A percentile compares a stretch with the other conserved stretches of the same genome.
These are phyloP conservation scores for Auriscalpium vulgare DNA, from an alignment of 768 basidiomycete species.

Conservation along the genomic window DNA sequence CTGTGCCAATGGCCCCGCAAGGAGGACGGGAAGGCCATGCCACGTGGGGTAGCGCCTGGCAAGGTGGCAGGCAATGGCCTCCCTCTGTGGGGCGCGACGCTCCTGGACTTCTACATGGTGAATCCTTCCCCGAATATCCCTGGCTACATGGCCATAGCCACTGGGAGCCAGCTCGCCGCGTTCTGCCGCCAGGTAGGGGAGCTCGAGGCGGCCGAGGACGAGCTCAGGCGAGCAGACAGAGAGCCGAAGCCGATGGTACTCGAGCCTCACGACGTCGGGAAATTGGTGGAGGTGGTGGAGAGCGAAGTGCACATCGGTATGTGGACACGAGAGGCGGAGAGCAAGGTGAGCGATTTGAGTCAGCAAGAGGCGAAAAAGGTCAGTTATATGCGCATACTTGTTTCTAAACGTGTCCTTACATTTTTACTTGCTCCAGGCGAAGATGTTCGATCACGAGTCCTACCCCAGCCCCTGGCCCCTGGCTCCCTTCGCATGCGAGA, in stretches of 20 bases:
- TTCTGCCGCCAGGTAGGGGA: conserved; percentile 31
- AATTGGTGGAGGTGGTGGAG: not conserved
- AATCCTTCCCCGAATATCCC: not conserved
- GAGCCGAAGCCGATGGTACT: conserved; percentile 29
- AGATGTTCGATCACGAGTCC: not conserved
- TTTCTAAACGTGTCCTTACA: not conserved
- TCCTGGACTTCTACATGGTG: conserved; percentile 33
- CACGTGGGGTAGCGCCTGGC: conserved; percentile 11
- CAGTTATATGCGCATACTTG: not conserved
- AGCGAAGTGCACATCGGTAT: not conserved
- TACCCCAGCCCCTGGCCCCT: not conserved
- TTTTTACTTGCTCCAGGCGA: not conserved
- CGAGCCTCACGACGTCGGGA: not conserved
- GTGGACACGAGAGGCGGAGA: not conserved
- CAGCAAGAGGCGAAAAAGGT: not conserved
- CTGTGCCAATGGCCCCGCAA: conserved; percentile 27
- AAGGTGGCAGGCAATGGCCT: conserved; percentile 26
- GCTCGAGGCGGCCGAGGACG: conserved; percentile 23
- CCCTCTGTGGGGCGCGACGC: conserved; percentile 35
- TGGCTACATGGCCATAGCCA: conserved; percentile 20
- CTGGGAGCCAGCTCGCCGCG: conserved; percentile 28
- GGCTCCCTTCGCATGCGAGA: not conserved
- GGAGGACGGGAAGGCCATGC: conserved; percentile 16
- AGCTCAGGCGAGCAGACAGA: conserved; percentile 27
- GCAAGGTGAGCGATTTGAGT: not conserved